Conservation (phyloP, 2,329 filamentous ascomycete species). For the Pseudonectria buxi region DNA sequence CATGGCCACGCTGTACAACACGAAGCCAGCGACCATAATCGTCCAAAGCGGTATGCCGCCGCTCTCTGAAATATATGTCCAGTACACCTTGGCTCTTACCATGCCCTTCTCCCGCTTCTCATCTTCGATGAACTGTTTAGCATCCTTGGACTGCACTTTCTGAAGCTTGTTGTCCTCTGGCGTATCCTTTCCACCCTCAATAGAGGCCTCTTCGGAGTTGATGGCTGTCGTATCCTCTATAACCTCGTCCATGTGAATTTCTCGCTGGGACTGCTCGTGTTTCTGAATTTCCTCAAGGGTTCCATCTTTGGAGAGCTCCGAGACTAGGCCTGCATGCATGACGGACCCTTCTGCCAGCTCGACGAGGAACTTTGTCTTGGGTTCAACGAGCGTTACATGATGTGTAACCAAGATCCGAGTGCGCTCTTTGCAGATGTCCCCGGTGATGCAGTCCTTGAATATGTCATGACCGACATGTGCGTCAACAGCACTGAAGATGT, state of each 20-base stretch:
- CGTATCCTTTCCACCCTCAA: conserved; percentile 32
- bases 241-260: conserved; percentile 43
- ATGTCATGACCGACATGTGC: conserved; percentile 74
- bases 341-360: conserved; percentile 64
- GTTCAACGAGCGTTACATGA: conserved; percentile 64
- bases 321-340: conserved; percentile 56
- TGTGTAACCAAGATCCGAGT: conserved; percentile 78
- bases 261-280: conserved; percentile 42
- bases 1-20: conserved; percentile 46
- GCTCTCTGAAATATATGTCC: conserved; percentile 58
- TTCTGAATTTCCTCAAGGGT: conserved; percentile 51
- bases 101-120: conserved; percentile 66
- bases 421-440: conserved; percentile 59
- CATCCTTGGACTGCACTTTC: conserved; percentile 44
- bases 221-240: conserved; percentile 39
- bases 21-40: conserved; percentile 45
- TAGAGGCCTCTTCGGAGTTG: conserved; percentile 46
- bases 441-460: conserved; percentile 68
- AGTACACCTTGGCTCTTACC: conserved; percentile 61
- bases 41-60: conserved; percentile 58
- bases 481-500: conserved; percentile 79
- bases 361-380: conserved; percentile 67
- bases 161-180: conserved; percentile 36
- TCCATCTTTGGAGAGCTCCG: conserved; percentile 55
- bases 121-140: conserved; percentile 69